phyloP scores from a whole-genome alignment of 2,329 filamentous ascomycete species.

The Sarocladium strictum region DNA sequence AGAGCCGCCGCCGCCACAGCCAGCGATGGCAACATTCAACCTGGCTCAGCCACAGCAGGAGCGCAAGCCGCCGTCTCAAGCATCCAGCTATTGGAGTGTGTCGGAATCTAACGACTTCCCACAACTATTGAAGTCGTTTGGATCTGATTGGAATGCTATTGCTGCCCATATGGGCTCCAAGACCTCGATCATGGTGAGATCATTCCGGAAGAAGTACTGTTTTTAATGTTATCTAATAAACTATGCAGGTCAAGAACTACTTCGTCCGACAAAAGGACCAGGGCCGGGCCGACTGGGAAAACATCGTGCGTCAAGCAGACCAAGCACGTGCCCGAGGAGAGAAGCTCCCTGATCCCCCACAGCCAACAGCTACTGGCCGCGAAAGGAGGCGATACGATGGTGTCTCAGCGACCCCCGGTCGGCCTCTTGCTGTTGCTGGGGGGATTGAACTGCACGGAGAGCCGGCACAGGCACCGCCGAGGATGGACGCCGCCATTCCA shows the following conservation, averaged over 20 bases:
- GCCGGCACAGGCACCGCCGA: slow-evolving; percentile 27
- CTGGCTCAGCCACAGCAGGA: slow-evolving; percentile 39
- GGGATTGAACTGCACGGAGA: slow-evolving; percentile 38
- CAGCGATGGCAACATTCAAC: slow-evolving; percentile 44
- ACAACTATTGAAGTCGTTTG: slow-evolving; percentile 65
- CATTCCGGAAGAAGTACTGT: slow-evolving; percentile 5
- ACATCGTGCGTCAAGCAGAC: slow-evolving; percentile 55
- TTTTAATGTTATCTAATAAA: background rate
- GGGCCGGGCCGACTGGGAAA: slow-evolving; percentile 52
- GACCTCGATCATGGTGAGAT: slow-evolving; percentile 73
- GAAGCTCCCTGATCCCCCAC: slow-evolving; percentile 53
- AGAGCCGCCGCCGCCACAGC: slow-evolving; percentile 42
- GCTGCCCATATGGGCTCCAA: slow-evolving; percentile 77
- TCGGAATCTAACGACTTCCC: slow-evolving; percentile 75
- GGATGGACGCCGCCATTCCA: slow-evolving; percentile 35
- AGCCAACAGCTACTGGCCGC: slow-evolving; percentile 38
- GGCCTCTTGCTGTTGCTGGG: slow-evolving; percentile 42
- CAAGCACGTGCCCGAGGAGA: slow-evolving; percentile 49
- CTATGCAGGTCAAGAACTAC: slow-evolving; percentile 60
- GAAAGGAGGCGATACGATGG: slow-evolving; percentile 46
- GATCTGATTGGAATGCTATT: slow-evolving; percentile 72
- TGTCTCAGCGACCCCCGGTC: slow-evolving; percentile 26
- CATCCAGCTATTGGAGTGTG: slow-evolving; percentile 84
- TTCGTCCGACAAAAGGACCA: slow-evolving; percentile 58
- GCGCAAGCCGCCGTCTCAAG: slow-evolving; percentile 49